Conservation (phyloP, 352 stramenopile genomes). For the Saprolegnia parasitica region DNA sequence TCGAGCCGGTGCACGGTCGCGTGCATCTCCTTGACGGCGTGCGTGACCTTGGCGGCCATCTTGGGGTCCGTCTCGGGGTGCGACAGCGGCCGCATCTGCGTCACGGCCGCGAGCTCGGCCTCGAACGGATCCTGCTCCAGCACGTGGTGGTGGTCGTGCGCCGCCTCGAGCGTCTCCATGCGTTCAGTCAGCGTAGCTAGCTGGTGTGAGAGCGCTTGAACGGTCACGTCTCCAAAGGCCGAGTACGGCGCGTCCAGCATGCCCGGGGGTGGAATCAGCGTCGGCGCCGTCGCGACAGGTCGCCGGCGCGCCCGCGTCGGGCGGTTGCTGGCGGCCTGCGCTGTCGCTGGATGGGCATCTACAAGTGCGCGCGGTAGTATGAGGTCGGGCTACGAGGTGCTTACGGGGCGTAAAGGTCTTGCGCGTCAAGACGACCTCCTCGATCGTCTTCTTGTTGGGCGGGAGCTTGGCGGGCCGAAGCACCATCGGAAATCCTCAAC, state of each 20-base stretch:
- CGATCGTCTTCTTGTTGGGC: slow-evolving; percentile 53
- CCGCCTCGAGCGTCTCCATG: background rate
- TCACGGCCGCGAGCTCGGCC: background rate
- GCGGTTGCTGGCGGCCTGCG: no score
- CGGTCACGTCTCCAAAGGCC: slow-evolving; percentile 15
- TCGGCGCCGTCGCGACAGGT: background rate
- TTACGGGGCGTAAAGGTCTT: slow-evolving; percentile 21
- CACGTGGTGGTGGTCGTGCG: background rate
- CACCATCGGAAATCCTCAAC: slow-evolving; percentile 41
- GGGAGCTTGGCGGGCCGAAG: slow-evolving; percentile 49
- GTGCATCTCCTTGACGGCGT: slow-evolving; percentile 55
- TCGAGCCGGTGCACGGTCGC: slow-evolving; percentile 61
- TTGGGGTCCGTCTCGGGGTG: slow-evolving; percentile 29
- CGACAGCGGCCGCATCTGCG: background rate
- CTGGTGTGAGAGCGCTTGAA: background rate
- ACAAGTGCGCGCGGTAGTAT: no score
- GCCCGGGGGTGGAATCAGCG: slow-evolving; percentile 33
- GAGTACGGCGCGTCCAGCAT: slow-evolving; percentile 32
- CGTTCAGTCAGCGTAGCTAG: background rate
- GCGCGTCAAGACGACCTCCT: slow-evolving; percentile 61
- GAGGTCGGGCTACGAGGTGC: background rate
- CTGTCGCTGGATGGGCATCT: no score
- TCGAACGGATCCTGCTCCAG: background rate
- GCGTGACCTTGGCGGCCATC: slow-evolving; percentile 45
- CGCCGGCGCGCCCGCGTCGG: background rate